Percentiles rank a stretch among this genome's conserved stretches.
These are phyloP conservation scores for Exserohilum rostratum DNA, from an alignment of 2,329 filamentous ascomycete species.

Conservation along the genomic window DNA sequence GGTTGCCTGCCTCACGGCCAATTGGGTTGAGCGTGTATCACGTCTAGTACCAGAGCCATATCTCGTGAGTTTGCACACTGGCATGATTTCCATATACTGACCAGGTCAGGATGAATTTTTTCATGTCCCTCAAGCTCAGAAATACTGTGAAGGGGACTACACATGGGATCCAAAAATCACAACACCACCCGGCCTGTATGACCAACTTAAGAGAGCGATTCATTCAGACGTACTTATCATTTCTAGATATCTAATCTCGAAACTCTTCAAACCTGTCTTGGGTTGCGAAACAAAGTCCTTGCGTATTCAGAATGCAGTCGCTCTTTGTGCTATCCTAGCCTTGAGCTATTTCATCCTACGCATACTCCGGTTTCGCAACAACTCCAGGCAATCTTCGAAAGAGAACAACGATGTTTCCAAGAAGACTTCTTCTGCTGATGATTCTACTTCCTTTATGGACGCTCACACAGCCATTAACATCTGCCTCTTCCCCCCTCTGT, in stretches of 20 bases:
- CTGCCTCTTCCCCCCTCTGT: slow-evolving; percentile 83
- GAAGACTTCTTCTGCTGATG: background rate
- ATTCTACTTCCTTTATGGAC: slow-evolving; percentile 46
- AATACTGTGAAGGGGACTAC: slow-evolving; percentile 73
- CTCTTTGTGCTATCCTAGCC: slow-evolving; percentile 46
- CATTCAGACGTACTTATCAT: slow-evolving; percentile 35
- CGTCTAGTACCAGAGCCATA: slow-evolving; percentile 62
- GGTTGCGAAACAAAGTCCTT: slow-evolving; percentile 50
- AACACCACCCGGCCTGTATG: slow-evolving; percentile 81
- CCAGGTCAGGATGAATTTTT: slow-evolving; percentile 76
- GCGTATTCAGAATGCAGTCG: slow-evolving; percentile 47
- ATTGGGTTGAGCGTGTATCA: slow-evolving; percentile 51
- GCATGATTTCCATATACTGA: slow-evolving; percentile 3
- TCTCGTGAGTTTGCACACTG: slow-evolving; percentile 52
- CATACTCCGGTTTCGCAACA: slow-evolving; percentile 15
- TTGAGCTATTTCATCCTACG: slow-evolving; percentile 35
- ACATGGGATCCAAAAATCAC: slow-evolving; percentile 98
- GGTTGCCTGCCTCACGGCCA: slow-evolving; percentile 26
- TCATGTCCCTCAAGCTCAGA: slow-evolving; percentile 88
- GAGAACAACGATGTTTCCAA: background rate
- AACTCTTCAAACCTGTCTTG: slow-evolving; percentile 46
- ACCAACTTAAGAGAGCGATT: slow-evolving; percentile 17
- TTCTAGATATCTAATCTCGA: slow-evolving; percentile 52
- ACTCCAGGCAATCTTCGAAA: background rate
- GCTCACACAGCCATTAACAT: slow-evolving; percentile 77